These are phyloP conservation scores for Saturnispora halmiae DNA, from an alignment of 805 yeast species.

Conservation along the genomic window DNA sequence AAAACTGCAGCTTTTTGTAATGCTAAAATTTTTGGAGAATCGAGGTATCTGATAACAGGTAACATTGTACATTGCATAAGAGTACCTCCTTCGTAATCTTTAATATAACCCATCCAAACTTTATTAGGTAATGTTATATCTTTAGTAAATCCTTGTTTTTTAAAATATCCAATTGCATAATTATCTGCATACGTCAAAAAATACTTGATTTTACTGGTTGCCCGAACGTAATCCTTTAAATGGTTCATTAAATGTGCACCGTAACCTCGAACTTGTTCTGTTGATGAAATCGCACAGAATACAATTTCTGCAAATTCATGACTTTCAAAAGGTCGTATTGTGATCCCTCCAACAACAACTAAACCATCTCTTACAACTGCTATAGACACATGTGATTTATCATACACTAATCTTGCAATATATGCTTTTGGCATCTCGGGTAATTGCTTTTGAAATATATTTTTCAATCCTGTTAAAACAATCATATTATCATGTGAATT, in stretches of 20 bases:
- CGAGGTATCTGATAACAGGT: slow-evolving; percentile 80
- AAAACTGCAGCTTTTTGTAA: slow-evolving; percentile 88
- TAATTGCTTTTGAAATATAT: slow-evolving; percentile 91
- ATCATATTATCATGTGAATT: slow-evolving; percentile 79
- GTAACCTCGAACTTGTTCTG: slow-evolving; percentile 96
- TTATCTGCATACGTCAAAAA: slow-evolving; percentile 96
- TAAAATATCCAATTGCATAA: slow-evolving; percentile 97
- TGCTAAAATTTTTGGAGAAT: slow-evolving; percentile 74
- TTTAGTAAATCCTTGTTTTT: slow-evolving; percentile 96
- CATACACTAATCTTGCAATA: slow-evolving; percentile 89
- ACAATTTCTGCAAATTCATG: slow-evolving; percentile 96
- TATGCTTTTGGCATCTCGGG: slow-evolving; percentile 99
- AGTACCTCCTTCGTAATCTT: slow-evolving; percentile 98
- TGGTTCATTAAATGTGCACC: slow-evolving; percentile 99
- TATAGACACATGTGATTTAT: slow-evolving; percentile 87
- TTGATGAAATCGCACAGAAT: slow-evolving; percentile 93
- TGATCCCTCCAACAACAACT: slow-evolving; percentile 96
- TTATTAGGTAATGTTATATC: slow-evolving; percentile 79
- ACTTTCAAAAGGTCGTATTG: slow-evolving; percentile 87
- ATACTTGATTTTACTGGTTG: slow-evolving; percentile 76
- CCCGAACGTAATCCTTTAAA: slow-evolving; percentile 86
- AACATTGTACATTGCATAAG: slow-evolving; percentile 95
- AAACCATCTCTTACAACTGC: slow-evolving; percentile 92
- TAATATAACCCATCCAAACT: slow-evolving; percentile 97
- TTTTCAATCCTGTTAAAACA: slow-evolving; percentile 89